phyloP scores from a whole-genome alignment of 176 grass and related monocot genomes.

The Triticum turgidum region DNA sequence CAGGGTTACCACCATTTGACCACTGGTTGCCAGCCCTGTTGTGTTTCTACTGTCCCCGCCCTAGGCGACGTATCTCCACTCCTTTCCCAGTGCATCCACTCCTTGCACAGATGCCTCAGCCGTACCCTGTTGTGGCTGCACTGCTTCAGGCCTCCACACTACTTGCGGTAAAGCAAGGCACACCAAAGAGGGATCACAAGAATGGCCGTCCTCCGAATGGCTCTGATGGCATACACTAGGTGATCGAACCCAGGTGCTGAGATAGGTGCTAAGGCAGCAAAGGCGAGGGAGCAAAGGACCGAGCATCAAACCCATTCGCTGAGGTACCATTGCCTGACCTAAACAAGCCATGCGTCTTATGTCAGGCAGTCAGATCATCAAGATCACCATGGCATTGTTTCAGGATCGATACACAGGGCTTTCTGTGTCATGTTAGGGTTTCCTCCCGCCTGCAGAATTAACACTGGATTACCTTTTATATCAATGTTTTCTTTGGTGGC shows the following conservation, averaged over 20 bases:
- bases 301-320: neutral
- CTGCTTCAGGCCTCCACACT: neutral
- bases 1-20: neutral
- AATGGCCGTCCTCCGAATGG: neutral
- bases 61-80: neutral
- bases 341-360: neutral
- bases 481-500: neutral
- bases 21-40: neutral
- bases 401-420: neutral
- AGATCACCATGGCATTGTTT: neutral
- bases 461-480: neutral
- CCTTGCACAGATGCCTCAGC: neutral
- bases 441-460: neutral
- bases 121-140: neutral
- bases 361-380: neutral
- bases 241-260: neutral
- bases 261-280: neutral
- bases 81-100: neutral
- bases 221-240: conserved; percentile 1
- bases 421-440: neutral
- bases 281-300: neutral
- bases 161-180: neutral
- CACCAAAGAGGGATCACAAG: neutral
- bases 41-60: neutral
- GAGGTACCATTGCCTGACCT: neutral